phyloP scores from a whole-genome alignment of 129 eudicot genomes.

The Tanacetum coccineum region DNA sequence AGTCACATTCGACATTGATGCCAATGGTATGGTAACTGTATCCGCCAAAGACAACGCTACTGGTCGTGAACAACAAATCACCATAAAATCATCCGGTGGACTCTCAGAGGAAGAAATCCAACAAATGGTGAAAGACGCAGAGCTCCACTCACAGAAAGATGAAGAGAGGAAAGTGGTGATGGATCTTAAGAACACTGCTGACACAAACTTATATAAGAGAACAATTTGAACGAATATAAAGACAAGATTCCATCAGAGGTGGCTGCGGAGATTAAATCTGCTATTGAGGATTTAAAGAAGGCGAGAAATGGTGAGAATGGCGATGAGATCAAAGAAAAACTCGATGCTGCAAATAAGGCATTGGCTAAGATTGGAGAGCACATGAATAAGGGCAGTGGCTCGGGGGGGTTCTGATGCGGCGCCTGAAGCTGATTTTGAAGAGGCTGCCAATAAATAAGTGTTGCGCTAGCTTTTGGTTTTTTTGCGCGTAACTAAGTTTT shows the following conservation, averaged over 20 bases:
- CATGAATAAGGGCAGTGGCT: slow-evolving; percentile 12
- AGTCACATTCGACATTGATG: slow-evolving; percentile 28
- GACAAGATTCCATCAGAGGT: slow-evolving; percentile 41
- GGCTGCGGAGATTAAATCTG: slow-evolving; percentile 16
- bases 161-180: slow-evolving; percentile 27
- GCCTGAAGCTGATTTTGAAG: too few species aligned
- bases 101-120: slow-evolving; percentile 43
- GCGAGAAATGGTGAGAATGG: slow-evolving; percentile 6
- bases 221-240: slow-evolving; percentile 38
- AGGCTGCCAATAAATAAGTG: too few species aligned
- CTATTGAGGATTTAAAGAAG: slow-evolving; percentile 9
- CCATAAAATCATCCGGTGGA: slow-evolving; percentile 44
- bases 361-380: slow-evolving; percentile 30
- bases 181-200: slow-evolving; percentile 38
- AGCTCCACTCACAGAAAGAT: slow-evolving; percentile 42
- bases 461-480: too few species aligned
- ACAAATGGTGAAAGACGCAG: slow-evolving; percentile 47
- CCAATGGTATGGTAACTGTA: slow-evolving; percentile 37
- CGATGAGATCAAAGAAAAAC: slow-evolving; percentile 57
- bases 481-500: too few species aligned
- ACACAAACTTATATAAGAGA: slow-evolving; percentile 41
- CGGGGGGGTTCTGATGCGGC: too few species aligned
- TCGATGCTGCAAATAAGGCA: slow-evolving; percentile 66
- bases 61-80: slow-evolving; percentile 55
- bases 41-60: slow-evolving; percentile 49